Percentiles rank a stretch among this genome's conserved stretches.
phyloP scores from a whole-genome alignment of 164 flowering plant genomes.

The Tetrastigma voinierianum region DNA sequence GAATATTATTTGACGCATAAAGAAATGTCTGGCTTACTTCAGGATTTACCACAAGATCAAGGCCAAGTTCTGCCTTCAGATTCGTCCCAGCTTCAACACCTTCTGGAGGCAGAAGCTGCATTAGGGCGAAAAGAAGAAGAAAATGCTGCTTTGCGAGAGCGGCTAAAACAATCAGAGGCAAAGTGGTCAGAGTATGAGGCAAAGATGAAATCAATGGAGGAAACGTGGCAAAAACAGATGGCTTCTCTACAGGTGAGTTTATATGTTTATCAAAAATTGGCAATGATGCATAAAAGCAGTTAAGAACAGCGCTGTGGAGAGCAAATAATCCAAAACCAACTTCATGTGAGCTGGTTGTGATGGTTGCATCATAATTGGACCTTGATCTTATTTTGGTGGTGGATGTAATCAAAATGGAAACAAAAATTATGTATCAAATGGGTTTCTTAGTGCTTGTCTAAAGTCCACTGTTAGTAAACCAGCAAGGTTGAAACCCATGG shows the following conservation, averaged over 20 bases:
- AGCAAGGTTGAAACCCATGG: too few species aligned
- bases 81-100: conserved; percentile 57
- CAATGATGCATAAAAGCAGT: too few species aligned
- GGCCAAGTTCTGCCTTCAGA: conserved; percentile 31
- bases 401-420: too few species aligned
- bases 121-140: conserved; percentile 70
- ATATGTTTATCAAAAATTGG: not conserved
- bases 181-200: conserved; percentile 78
- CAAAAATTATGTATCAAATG: too few species aligned
- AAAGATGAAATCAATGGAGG: conserved; percentile 86
- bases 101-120: conserved; percentile 63
- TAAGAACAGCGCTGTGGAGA: too few species aligned
- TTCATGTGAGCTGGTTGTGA: too few species aligned
- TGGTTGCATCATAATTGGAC: too few species aligned
- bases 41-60: conserved; percentile 47
- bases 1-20: not conserved
- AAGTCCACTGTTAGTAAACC: too few species aligned
- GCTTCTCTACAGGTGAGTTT: conserved; percentile 69
- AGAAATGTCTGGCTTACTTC: conserved; percentile 10
- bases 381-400: too few species aligned
- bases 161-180: conserved; percentile 53
- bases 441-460: too few species aligned
- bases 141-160: conserved; percentile 57
- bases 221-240: conserved; percentile 83
- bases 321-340: too few species aligned